Percentiles rank a stretch among this genome's conserved stretches.
phyloP scores from a whole-genome alignment of 345 rosid species.

The Citrus maxima region DNA sequence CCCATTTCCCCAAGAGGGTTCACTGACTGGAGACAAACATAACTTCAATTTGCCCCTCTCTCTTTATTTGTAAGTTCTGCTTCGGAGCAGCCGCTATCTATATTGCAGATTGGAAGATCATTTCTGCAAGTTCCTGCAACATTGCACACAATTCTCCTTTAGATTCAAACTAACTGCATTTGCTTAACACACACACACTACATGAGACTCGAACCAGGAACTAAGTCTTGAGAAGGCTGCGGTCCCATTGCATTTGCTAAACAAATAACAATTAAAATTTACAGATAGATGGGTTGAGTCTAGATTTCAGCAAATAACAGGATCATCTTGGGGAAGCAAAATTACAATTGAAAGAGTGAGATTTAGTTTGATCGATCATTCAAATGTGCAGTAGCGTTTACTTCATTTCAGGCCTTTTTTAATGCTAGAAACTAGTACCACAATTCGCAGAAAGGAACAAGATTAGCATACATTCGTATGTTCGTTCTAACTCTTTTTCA shows the following conservation, averaged over 20 bases:
- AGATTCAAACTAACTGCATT: conserved; percentile 3
- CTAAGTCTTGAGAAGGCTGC: too few species aligned
- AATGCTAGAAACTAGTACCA: not conserved
- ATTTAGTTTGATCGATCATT: not conserved
- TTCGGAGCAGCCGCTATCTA: conserved; percentile 10
- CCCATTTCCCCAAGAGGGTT: not conserved
- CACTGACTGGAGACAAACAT: not conserved
- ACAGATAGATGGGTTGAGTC: not conserved
- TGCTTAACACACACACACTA: too few species aligned
- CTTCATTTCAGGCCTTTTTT: not conserved
- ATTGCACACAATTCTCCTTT: not conserved
- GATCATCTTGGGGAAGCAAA: not conserved
- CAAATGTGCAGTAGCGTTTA: not conserved
- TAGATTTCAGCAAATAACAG: not conserved
- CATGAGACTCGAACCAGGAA: too few species aligned
- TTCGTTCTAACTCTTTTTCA: not conserved
- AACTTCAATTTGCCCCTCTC: not conserved
- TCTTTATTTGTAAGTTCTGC: not conserved
- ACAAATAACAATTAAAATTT: not conserved
- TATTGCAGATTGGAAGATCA: conserved; percentile 79
- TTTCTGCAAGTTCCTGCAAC: conserved; percentile 91
- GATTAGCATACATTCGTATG: not conserved
- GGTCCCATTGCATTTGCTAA: not conserved
- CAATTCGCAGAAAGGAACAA: not conserved
- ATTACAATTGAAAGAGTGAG: not conserved